Percentiles rank a stretch among this genome's conserved stretches.
Evolutionary conservation across 495 filamentous ascomycete genomes (phyloP).

Genomic region (Talaromyces proteolyticus): DNA sequence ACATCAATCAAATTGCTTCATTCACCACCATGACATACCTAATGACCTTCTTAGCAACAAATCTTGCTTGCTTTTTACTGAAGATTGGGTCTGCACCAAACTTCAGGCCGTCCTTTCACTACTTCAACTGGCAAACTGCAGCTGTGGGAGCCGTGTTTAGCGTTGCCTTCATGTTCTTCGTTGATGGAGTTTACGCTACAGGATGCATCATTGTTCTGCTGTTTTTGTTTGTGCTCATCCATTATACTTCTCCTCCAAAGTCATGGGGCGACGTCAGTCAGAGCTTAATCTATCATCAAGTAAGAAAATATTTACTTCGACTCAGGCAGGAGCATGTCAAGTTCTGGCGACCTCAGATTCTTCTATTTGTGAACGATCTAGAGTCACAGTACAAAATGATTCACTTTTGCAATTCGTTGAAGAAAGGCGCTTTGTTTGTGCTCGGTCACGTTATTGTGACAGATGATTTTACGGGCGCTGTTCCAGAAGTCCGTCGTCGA

Average conservation of each 20-base stretch:
- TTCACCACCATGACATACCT: constrained; percentile 87
- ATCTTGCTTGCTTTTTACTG: constrained; percentile 79
- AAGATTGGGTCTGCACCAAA: constrained; percentile 94
- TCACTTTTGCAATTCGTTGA: constrained; percentile 86
- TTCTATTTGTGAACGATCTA: constrained; percentile 78
- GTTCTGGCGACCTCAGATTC: constrained; percentile 83
- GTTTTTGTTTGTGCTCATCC: constrained; percentile 74
- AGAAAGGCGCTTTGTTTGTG: constrained; percentile 82
- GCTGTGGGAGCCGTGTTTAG: constrained; percentile 66
- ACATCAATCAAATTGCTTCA: constrained; percentile 84
- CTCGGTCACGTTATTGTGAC: constrained; percentile 84
- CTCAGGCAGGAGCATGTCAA: constrained; percentile 86
- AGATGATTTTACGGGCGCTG: constrained; percentile 69
- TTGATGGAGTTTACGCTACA: constrained; percentile 76
- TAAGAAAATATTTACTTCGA: constrained; percentile 79
- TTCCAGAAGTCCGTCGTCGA: constrained; percentile 75
- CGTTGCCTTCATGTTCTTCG: constrained; percentile 80
- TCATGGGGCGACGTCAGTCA: constrained; percentile 89
- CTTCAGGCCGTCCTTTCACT: constrained; percentile 81
- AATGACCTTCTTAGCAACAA: constrained; percentile 60
- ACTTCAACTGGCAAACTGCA: constrained; percentile 84
- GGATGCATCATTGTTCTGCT: constrained; percentile 69
- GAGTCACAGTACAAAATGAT: constrained; percentile 73
- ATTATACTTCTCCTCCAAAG: constrained; percentile 79
- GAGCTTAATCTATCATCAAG: constrained; percentile 86